Conservation (phyloP, 148 eudicot genomes). For the Drosera capensis region DNA sequence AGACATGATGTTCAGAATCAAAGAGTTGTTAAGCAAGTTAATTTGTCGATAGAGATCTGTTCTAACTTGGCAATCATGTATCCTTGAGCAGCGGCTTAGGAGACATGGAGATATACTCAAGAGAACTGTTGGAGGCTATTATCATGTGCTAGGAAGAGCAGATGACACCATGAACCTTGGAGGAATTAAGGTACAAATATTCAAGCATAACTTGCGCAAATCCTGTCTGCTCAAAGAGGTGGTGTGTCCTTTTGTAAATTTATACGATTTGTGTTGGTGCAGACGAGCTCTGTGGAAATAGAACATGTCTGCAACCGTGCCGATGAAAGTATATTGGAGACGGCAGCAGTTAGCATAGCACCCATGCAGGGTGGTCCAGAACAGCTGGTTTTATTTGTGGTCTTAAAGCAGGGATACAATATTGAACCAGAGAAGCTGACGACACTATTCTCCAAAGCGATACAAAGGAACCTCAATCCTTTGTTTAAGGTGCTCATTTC, state of each 20-base stretch:
- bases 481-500: slow-evolving; percentile 53
- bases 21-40: no score
- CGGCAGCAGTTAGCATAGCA: slow-evolving; percentile 68
- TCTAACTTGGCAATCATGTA: not conserved
- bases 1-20: no score
- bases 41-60: no score
- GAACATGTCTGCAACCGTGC: slow-evolving; percentile 77
- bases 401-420: slow-evolving; percentile 35
- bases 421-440: slow-evolving; percentile 37
- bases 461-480: slow-evolving; percentile 73
- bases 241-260: no score
- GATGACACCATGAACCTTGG: slow-evolving; percentile 99
- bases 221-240: not conserved
- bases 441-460: slow-evolving; percentile 55
- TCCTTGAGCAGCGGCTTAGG: slow-evolving; percentile 46
- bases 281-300: slow-evolving; percentile 86
- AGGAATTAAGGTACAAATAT: slow-evolving; percentile 64
- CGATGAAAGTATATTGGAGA: slow-evolving; percentile 57
- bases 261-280: slow-evolving; percentile 14
- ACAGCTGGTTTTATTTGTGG: slow-evolving; percentile 54
- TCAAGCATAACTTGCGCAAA: not conserved
- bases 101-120: slow-evolving; percentile 89
- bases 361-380: slow-evolving; percentile 84
- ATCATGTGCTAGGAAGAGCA: slow-evolving; percentile 72
- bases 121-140: slow-evolving; percentile 64